Base-by-base conservation (phyloP, 1,284 basidiomycete species). In the Tylopilus orsonianus region DNA sequence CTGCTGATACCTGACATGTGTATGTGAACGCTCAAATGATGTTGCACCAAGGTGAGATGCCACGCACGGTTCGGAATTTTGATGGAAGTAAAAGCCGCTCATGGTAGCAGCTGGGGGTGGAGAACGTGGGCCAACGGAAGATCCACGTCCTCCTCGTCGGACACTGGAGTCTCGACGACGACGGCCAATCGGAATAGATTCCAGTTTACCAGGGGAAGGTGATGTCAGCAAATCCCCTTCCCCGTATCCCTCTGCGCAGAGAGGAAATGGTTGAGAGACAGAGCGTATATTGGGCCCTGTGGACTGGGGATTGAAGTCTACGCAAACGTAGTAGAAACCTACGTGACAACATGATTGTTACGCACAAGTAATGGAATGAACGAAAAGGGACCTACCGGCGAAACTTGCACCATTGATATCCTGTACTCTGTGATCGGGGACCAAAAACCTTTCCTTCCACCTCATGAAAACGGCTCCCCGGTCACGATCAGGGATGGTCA, bases 371-470 rank as follows among this genome's bases (percentile, higher is more conserved):
- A 16, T 22, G 16, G n/a, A 8, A 20, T 9, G 23, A 14, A 33
- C 29, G 42, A 19, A 41, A 19, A 29, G 8, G 35, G 34, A 73
- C 80, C 63, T 59, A 91, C 93, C 93, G 54, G 93, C 94, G 71
- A 96, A 98, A 65, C 90, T 93, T 5, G 95, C 95, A 24, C 95
- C 95, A 60, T 84, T 93, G 67, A 98, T 97, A 69, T 96, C 93
- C 64, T 91, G 84, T 39, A 96, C 92, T 50, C 86, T 81, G 69
- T 96, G 92, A 67, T 96, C 91, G 8, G 95, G 95, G 12, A 97
- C 92, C 50, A 98, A 74, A 69, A 97, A 97, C 60, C 87, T 80
- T 71, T 98, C 95, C 71, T 98, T 98, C 90, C 94, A 97, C 50
- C 95, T 78, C 88, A 98, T 93, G 66, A 97, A 98, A 22, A 90